Evolutionary conservation across 768 basidiomycete genomes (phyloP), one percentile per base, ranked within the genome.

Genomic region (Leucosporidium yakuticum): DNA sequence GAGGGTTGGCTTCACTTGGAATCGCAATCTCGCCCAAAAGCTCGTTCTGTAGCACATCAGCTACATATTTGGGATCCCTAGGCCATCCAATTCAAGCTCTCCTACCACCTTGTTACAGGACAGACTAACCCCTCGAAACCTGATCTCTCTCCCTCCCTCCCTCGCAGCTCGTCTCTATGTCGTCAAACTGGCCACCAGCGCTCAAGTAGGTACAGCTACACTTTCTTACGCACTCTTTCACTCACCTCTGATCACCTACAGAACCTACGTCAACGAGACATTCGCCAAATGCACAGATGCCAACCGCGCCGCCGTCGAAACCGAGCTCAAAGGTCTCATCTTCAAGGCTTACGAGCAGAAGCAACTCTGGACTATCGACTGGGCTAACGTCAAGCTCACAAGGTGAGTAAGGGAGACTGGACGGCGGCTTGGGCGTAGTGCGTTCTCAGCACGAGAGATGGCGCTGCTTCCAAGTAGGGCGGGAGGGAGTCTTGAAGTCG

Each of bases 311-410:
- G 91, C 93, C 74, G 94, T 94, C 27, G 91, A 93, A 77, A 84
- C 88, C 68, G 96, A 99, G 83, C 81, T 99, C 77, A 93, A 92
- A 85, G 85, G 90, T 86, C 89, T 92, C 84, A 96, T 99, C 79
- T 88, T 89, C 85, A 86, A 92, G 74, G 87, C 92, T 79, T 95
- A 91, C 81, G 83, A 86, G 69, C 83, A 86, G 76, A 87, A 89
- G 77, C 84, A 88, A 2, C 83, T 98, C 31, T 88, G 90, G 85
- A 89, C 90, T n/a, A 95, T 89, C 65, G 91, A 98, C 79, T 99
- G 96, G 96, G 81, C 83, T 15, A 87, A 84, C 39, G 84, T 93
- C 44, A 89, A 95, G 79, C 82, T 99, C 64, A 84, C 90, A 82
- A 89, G 88, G 94, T 93, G 76, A 77, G 76, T 76, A 57, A n/a